Evolutionary conservation across 345 rosid genomes (phyloP).

Genomic region (Erysimum cheiranthoides): DNA sequence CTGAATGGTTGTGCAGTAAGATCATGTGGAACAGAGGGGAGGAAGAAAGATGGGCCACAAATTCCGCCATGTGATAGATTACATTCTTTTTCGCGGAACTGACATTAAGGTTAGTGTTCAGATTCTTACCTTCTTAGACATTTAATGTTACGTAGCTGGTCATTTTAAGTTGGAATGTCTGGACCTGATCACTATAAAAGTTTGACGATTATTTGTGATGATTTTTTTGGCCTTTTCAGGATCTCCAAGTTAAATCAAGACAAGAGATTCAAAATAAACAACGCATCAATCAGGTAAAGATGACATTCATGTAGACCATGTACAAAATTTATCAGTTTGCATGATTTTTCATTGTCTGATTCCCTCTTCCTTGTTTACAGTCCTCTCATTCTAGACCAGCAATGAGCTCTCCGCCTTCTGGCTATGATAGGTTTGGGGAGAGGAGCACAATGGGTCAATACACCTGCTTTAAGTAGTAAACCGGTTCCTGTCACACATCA

Average conservation of each 20-base stretch:
- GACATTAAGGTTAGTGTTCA: conserved; percentile 58
- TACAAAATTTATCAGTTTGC: not conserved
- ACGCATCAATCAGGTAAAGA: conserved; percentile 28
- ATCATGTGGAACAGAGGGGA: conserved; percentile 70
- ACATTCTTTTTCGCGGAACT: conserved; percentile 67
- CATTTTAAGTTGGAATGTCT: not conserved
- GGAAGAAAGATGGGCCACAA: conserved; percentile 65
- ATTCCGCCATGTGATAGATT: conserved; percentile 58
- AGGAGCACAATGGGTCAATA: conserved; percentile 37
- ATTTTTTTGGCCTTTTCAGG: conserved; percentile 54
- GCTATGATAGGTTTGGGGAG: conserved; percentile 39
- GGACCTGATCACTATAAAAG: not conserved
- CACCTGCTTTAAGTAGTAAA: conserved; percentile 43
- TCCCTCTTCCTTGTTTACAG: conserved; percentile 24
- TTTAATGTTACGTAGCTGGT: not conserved
- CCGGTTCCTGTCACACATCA: conserved; percentile 9
- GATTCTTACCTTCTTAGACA: not conserved
- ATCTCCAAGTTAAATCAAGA: conserved; percentile 76
- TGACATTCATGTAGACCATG: conserved; percentile 1
- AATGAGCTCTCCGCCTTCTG: conserved; percentile 32
- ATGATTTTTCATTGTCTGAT: not conserved
- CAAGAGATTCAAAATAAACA: conserved; percentile 37
- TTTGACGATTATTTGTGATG: not conserved
- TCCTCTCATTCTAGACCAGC: conserved; percentile 24
- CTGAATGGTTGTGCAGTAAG: conserved; percentile 49